Percentiles rank a stretch among this genome's conserved stretches.
These are phyloP conservation scores for Rhizophora apiculata DNA, from an alignment of 345 rosid species.

Conservation along the genomic window DNA sequence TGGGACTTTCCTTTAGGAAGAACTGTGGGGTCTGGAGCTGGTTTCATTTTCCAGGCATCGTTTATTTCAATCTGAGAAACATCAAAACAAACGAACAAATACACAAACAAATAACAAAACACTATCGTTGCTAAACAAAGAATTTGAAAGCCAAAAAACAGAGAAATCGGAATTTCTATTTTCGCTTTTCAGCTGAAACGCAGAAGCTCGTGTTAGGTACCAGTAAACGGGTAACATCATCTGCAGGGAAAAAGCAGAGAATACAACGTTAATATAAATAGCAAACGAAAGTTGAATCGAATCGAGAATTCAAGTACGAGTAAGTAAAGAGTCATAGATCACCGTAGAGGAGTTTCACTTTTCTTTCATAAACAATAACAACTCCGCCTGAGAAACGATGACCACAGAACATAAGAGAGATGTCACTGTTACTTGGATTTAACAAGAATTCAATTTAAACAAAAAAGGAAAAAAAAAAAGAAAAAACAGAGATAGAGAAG, in stretches of 20 bases:
- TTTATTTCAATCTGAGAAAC: constrained; percentile 64
- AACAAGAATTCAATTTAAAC: background rate
- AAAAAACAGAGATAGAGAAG: background rate
- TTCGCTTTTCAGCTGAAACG: background rate
- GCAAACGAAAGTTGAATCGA: background rate
- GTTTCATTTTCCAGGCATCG: constrained; percentile 72
- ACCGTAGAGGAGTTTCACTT: constrained; percentile 88
- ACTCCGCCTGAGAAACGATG: constrained; percentile 63
- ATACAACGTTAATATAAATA: background rate
- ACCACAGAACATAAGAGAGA: background rate
- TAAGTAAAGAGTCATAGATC: background rate
- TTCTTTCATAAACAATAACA: constrained; percentile 84
- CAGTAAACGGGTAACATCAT: constrained; percentile 77
- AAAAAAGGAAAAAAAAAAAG: background rate
- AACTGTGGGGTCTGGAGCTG: constrained; percentile 52
- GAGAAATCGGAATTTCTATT: background rate
- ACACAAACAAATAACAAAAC: background rate
- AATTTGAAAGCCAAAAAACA: background rate
- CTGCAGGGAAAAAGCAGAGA: constrained; percentile 33
- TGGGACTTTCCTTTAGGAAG: constrained; percentile 69
- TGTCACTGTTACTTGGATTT: background rate
- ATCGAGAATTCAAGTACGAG: background rate
- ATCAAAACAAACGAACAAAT: background rate
- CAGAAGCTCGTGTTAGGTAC: constrained; percentile 27
- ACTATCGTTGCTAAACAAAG: background rate